phyloP scores from a whole-genome alignment of 2,329 filamentous ascomycete genomes.

The Ophiocordyceps australis region DNA sequence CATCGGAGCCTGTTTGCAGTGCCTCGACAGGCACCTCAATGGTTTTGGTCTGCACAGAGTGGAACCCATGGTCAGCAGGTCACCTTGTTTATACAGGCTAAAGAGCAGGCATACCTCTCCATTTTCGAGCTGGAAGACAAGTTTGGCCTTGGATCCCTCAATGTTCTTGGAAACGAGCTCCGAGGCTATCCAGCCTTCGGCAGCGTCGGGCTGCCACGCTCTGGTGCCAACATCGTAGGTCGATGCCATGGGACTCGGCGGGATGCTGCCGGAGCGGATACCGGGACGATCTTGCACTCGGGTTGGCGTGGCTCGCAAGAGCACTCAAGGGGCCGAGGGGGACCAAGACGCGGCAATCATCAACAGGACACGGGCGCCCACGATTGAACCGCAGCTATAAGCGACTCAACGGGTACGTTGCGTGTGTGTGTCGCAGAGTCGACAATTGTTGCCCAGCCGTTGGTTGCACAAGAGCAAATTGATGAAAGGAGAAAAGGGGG shows the following conservation, averaged over 20 bases:
- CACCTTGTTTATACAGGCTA: not conserved
- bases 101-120: slow-evolving; percentile 49
- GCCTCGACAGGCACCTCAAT: slow-evolving; percentile 62
- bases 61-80: slow-evolving; percentile 3
- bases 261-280: slow-evolving; percentile 3
- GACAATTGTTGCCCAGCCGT: too few relatives aligned
- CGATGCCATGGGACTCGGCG: slow-evolving; percentile 53
- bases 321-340: too few relatives aligned
- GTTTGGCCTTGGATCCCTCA: slow-evolving; percentile 69
- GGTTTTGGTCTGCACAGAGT: slow-evolving; percentile 45
- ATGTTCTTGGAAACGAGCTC: slow-evolving; percentile 77
- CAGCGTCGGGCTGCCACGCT: slow-evolving; percentile 94
- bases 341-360: too few relatives aligned
- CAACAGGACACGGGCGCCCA: too few relatives aligned
- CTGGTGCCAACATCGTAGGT: slow-evolving; percentile 91
- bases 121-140: slow-evolving; percentile 81
- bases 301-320: too few relatives aligned
- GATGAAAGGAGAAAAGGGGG: too few relatives aligned
- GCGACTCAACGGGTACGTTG: too few relatives aligned
- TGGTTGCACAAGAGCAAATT: too few relatives aligned
- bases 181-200: slow-evolving; percentile 93
- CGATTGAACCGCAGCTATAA: too few relatives aligned
- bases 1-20: slow-evolving; percentile 59
- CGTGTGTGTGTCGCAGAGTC: too few relatives aligned
- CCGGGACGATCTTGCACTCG: too few relatives aligned